phyloP scores from a whole-genome alignment of 2,329 filamentous ascomycete species.

The Alternaria sp. region DNA sequence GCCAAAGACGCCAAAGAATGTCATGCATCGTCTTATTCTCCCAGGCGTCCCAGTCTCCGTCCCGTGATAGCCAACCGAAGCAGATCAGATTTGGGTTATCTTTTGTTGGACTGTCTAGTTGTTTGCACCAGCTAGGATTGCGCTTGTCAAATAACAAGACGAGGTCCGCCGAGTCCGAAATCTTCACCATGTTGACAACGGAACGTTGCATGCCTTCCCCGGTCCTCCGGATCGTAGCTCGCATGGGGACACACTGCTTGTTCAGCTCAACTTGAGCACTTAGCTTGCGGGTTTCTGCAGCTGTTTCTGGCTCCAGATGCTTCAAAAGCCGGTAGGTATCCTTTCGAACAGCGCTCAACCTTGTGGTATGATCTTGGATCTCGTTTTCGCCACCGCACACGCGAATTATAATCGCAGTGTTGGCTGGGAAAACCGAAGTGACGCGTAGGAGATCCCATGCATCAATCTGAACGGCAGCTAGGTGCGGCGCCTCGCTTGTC shows the following conservation, averaged over 20 bases:
- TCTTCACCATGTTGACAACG: fast-evolving
- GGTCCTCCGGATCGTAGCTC: no score
- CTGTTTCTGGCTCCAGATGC: neutral
- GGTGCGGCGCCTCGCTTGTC: neutral
- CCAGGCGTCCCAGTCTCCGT: no score
- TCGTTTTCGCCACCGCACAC: neutral
- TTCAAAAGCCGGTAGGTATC: neutral
- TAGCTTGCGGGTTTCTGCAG: neutral
- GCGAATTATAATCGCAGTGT: neutral
- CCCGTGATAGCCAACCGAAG: no score
- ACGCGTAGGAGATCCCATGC: neutral
- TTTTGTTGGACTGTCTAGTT: no score
- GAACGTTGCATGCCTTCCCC: fast-evolving
- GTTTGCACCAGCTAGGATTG: neutral
- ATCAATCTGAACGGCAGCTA: neutral
- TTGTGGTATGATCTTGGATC: neutral
- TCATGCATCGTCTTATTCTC: neutral
- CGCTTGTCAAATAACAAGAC: fast-evolving
- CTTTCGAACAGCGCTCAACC: neutral
- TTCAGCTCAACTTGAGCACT: neutral
- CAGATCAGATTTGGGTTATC: no score
- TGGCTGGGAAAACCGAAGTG: neutral
- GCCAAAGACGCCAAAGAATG: neutral
- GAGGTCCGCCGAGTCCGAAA: neutral
- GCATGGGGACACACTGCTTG: neutral